These are phyloP conservation scores for Chaetothyriales sp. DNA, from an alignment of 2,329 filamentous ascomycete species.

Conservation along the genomic window DNA sequence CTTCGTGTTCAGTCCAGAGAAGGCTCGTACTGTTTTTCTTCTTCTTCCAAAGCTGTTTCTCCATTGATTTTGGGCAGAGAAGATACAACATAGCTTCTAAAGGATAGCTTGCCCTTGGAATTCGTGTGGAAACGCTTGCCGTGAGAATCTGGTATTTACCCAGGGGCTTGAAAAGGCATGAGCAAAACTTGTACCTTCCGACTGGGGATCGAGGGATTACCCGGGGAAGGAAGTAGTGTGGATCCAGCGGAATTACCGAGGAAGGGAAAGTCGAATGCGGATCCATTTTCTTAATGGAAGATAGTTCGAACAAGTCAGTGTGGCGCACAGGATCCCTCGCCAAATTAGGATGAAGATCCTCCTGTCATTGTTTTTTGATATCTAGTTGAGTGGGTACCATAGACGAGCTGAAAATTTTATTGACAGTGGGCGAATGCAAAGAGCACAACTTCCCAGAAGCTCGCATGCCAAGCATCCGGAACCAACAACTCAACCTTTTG, in stretches of 20 bases:
- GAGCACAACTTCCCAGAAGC: background rate
- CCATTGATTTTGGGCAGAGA: background rate
- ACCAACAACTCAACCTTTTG: background rate
- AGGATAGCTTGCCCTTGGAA: background rate
- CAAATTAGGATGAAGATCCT: background rate
- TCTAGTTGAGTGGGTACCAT: background rate
- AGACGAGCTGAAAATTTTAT: background rate
- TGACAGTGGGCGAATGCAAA: background rate
- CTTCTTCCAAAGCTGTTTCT: background rate
- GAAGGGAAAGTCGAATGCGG: background rate
- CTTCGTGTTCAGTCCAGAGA: background rate
- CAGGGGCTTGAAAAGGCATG: background rate
- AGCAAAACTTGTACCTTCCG: background rate
- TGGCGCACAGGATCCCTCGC: background rate
- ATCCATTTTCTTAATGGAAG: too few relatives aligned
- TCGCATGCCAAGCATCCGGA: background rate
- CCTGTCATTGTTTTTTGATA: too few relatives aligned
- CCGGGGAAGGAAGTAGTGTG: background rate
- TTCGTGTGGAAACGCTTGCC: background rate
- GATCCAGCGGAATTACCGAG: background rate
- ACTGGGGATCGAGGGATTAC: background rate
- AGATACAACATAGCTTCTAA: background rate
- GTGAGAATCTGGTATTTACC: background rate
- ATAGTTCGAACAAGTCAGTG: too few relatives aligned
- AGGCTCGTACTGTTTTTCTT: background rate